phyloP scores from a whole-genome alignment of 1,284 basidiomycete species.

The Anthracocystis panici-leucophaei region DNA sequence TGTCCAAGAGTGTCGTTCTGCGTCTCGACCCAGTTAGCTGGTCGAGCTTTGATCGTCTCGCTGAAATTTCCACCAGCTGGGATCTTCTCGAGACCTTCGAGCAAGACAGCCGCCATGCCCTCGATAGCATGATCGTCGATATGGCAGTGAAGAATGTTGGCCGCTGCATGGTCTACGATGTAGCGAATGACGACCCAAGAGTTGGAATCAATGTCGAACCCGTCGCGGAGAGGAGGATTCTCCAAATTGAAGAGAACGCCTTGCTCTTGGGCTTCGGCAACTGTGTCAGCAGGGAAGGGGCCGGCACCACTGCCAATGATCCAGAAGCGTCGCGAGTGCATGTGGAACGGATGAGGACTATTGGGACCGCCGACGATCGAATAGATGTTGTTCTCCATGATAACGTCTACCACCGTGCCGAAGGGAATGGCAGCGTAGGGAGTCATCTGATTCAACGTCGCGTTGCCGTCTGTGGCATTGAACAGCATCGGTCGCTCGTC shows the following conservation, averaged over 20 bases:
- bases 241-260: constrained; percentile 40
- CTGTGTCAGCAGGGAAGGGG: constrained; percentile 40
- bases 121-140: constrained; percentile 55
- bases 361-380: constrained; percentile 54
- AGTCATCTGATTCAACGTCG: constrained; percentile 32
- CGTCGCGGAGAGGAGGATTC: constrained; percentile 51
- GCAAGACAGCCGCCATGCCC: constrained; percentile 53
- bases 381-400: constrained; percentile 54
- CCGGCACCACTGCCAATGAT: constrained; percentile 46
- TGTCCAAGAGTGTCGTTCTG: constrained; percentile 39
- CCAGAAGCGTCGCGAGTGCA: constrained; percentile 55
- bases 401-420: constrained; percentile 51
- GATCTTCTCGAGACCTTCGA: constrained; percentile 53
- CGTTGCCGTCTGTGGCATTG: constrained; percentile 40
- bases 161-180: constrained; percentile 44
- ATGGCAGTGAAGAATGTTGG: constrained; percentile 56
- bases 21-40: constrained; percentile 31
- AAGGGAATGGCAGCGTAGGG: constrained; percentile 41
- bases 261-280: constrained; percentile 29
- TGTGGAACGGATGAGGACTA: constrained; percentile 56
- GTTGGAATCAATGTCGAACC: constrained; percentile 52
- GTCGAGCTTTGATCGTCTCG: constrained; percentile 27
- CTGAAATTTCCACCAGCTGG: constrained; percentile 46
- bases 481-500: constrained; percentile 51
- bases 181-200: constrained; percentile 55